Evolutionary conservation across 2,329 filamentous ascomycete species (phyloP).

Genomic region (Hortaea werneckii): DNA sequence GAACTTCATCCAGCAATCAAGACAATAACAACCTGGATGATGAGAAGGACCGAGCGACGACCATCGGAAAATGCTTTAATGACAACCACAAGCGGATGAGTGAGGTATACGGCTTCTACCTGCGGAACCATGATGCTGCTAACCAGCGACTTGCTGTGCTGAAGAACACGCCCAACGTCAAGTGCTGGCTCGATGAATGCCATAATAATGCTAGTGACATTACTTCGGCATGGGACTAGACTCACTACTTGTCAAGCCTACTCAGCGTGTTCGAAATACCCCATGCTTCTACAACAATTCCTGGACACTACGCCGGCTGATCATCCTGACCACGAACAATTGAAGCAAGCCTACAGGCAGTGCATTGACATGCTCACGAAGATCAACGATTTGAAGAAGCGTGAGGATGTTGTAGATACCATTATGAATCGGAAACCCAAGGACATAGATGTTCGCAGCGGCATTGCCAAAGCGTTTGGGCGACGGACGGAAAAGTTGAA

Average conservation of each 20-base stretch:
- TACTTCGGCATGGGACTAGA: constrained; percentile 92
- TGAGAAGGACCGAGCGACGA: constrained; percentile 49
- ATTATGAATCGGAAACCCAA: constrained; percentile 71
- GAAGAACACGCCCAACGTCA: constrained; percentile 50
- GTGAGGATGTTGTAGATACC: constrained; percentile 82
- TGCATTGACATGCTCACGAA: constrained; percentile 49
- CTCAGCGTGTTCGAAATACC: constrained; percentile 94
- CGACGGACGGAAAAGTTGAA: constrained; percentile 79
- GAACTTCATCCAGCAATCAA: constrained; percentile 16
- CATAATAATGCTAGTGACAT: constrained; percentile 85
- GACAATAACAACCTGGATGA: constrained; percentile 29
- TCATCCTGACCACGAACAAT: constrained; percentile 65
- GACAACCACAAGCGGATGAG: constrained; percentile 50
- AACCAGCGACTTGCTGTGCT: constrained; percentile 49
- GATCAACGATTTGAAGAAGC: constrained; percentile 93
- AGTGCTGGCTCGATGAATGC: constrained; percentile 85
- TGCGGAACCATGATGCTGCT: constrained; percentile 55
- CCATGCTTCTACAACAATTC: constrained; percentile 70
- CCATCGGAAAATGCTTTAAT: constrained; percentile 50
- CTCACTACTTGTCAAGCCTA: constrained; percentile 92
- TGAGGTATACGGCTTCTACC: constrained; percentile 53
- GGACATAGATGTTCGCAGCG: constrained; percentile 76
- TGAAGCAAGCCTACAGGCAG: constrained; percentile 65
- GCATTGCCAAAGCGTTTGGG: constrained; percentile 79
- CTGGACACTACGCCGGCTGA: constrained; percentile 68